phyloP scores from a whole-genome alignment of 2,329 filamentous ascomycete genomes.

The Gremmenia infestans region DNA sequence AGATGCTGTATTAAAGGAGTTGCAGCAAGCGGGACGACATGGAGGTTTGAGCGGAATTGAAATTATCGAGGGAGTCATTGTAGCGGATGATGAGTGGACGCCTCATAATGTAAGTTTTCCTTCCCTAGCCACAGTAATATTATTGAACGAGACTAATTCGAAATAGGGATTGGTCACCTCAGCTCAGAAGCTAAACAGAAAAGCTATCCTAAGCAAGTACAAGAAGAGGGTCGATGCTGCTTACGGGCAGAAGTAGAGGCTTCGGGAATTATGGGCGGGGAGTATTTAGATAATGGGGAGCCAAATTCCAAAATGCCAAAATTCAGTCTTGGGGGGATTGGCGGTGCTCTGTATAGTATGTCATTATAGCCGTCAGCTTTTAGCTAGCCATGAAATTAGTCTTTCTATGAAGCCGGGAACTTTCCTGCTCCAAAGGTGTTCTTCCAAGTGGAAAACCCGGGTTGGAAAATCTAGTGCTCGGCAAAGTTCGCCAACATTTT shows the following conservation, averaged over 20 bases:
- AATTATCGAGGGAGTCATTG: constrained; percentile 67
- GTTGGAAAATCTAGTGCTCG: no score
- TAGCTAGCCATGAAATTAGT: background rate
- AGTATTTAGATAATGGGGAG: background rate
- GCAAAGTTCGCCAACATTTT: background rate
- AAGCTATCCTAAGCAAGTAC: constrained; percentile 58
- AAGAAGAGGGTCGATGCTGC: constrained; percentile 50
- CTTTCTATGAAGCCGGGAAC: background rate
- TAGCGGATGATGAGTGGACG: constrained; percentile 83
- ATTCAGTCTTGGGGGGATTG: no score
- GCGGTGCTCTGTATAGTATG: background rate
- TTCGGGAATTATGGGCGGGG: background rate
- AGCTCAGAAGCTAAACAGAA: constrained; percentile 69
- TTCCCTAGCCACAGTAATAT: no score
- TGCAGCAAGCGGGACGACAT: constrained; percentile 58
- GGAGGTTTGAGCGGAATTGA: constrained; percentile 65
- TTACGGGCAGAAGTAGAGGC: constrained; percentile 21
- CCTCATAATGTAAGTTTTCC: constrained; percentile 53
- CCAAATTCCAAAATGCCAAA: background rate
- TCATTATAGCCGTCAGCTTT: background rate
- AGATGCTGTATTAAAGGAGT: constrained; percentile 55
- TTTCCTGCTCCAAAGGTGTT: background rate
- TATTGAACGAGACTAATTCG: background rate
- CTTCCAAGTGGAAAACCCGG: background rate
- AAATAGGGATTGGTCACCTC: constrained; percentile 59